phyloP scores from a whole-genome alignment of 2,329 filamentous ascomycete genomes.

The Fusarium chaquense region DNA sequence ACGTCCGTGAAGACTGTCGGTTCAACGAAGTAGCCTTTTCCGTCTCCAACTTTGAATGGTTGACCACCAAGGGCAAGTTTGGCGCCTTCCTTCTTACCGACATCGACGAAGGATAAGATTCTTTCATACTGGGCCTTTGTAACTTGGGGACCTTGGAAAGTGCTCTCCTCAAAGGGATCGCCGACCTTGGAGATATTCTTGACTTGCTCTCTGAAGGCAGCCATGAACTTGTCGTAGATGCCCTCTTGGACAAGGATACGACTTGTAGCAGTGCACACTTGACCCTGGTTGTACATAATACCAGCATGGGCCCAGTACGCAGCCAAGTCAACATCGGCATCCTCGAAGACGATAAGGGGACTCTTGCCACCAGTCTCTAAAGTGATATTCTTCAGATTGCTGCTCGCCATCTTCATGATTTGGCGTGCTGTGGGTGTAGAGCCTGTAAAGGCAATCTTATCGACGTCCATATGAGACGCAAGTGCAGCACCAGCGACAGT shows the following conservation, averaged over 20 bases:
- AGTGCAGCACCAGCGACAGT: constrained; percentile 76
- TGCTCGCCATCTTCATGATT: constrained; percentile 81
- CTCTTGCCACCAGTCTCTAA: constrained; percentile 77
- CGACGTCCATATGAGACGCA: constrained; percentile 74
- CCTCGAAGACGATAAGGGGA: constrained; percentile 72
- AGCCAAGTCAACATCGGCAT: constrained; percentile 74
- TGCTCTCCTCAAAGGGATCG: constrained; percentile 75
- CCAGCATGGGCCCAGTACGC: constrained; percentile 68
- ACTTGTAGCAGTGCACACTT: constrained; percentile 74
- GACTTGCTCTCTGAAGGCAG: constrained; percentile 21
- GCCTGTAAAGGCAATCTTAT: constrained; percentile 85
- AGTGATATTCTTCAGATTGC: constrained; percentile 74
- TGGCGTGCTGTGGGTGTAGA: constrained; percentile 77
- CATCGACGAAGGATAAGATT: constrained; percentile 76
- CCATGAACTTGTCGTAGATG: constrained; percentile 72
- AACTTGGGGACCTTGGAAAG: constrained; percentile 81
- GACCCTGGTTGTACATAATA: constrained; percentile 71
- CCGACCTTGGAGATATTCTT: constrained; percentile 70
- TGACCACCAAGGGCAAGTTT: constrained; percentile 72
- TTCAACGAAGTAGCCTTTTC: constrained; percentile 61
- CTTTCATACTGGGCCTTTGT: constrained; percentile 77
- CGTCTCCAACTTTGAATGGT: constrained; percentile 48
- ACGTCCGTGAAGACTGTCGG: constrained; percentile 61
- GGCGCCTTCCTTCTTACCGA: constrained; percentile 77
- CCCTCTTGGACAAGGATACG: constrained; percentile 73